Evolutionary conservation across 148 eudicot genomes (phyloP).

Genomic region (Amaranthus palmeri): DNA sequence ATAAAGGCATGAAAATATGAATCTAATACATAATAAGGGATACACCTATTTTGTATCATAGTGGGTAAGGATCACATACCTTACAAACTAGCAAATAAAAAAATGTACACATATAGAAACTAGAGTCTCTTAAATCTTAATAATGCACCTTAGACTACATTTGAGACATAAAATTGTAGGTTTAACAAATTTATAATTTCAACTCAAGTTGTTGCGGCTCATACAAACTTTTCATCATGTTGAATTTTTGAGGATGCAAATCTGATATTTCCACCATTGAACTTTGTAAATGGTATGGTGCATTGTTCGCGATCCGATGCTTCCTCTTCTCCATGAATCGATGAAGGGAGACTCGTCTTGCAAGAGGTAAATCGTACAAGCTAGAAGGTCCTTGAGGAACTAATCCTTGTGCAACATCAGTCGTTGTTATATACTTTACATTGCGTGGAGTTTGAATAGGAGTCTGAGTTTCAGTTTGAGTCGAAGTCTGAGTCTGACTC

Average conservation of each 20-base stretch:
- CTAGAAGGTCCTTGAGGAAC: constrained; percentile 2
- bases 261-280: not conserved
- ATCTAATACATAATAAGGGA: no score
- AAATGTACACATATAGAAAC: no score
- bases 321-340: constrained; percentile 70
- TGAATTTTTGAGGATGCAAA: not conserved
- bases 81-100: no score
- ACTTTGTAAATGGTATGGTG: constrained; percentile 28
- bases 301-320: constrained; percentile 39
- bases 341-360: constrained; percentile 60
- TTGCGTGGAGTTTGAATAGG: not conserved
- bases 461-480: not conserved
- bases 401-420: not conserved
- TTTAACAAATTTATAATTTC: constrained; percentile 8
- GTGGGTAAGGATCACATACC: no score
- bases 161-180: not conserved
- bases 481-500: no score
- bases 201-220: constrained; percentile 26
- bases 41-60: no score
- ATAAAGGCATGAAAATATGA: no score
- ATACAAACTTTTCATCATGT: not conserved
- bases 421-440: not conserved
- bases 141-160: no score
- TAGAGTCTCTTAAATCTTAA: no score
- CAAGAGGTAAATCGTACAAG: constrained; percentile 50